Evolutionary conservation across 2,329 filamentous ascomycete species (phyloP).

Genomic region (Saccharata proteae): DNA sequence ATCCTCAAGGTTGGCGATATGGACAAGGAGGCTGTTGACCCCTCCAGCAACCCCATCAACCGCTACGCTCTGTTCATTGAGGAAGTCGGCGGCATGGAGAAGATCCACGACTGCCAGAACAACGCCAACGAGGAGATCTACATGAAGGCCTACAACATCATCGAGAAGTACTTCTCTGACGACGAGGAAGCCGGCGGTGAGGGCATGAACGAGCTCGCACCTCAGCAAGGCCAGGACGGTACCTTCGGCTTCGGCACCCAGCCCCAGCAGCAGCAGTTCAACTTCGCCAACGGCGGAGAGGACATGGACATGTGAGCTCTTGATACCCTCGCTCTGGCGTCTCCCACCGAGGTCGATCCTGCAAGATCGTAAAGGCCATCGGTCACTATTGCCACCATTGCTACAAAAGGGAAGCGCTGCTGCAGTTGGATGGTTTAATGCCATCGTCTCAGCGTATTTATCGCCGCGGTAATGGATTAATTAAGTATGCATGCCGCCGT

Average conservation of each 20-base stretch:
- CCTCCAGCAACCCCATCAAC: slow-evolving; percentile 69
- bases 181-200: slow-evolving; percentile 73
- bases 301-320: slow-evolving; percentile 68
- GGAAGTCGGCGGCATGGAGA: slow-evolving; percentile 98
- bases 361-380: neutral
- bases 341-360: no score
- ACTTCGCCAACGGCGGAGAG: slow-evolving; percentile 71
- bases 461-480: no score
- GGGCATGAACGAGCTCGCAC: slow-evolving; percentile 64
- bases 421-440: neutral
- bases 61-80: slow-evolving; percentile 96
- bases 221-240: slow-evolving; percentile 58
- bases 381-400: neutral
- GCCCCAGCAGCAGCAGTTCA: slow-evolving; percentile 63
- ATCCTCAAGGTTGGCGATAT: slow-evolving; percentile 99
- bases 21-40: slow-evolving; percentile 81
- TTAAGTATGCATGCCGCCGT: no score
- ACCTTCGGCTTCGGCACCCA: slow-evolving; percentile 68
- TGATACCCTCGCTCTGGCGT: no score
- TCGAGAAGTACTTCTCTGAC: slow-evolving; percentile 99
- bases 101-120: slow-evolving; percentile 99
- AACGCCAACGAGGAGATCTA: slow-evolving; percentile 99
- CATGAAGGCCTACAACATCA: slow-evolving; percentile 99
- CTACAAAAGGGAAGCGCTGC: neutral
- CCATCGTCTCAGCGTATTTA: no score